These are phyloP conservation scores for Exserohilum turcica DNA, from an alignment of 2,329 filamentous ascomycete genomes.

Conservation along the genomic window DNA sequence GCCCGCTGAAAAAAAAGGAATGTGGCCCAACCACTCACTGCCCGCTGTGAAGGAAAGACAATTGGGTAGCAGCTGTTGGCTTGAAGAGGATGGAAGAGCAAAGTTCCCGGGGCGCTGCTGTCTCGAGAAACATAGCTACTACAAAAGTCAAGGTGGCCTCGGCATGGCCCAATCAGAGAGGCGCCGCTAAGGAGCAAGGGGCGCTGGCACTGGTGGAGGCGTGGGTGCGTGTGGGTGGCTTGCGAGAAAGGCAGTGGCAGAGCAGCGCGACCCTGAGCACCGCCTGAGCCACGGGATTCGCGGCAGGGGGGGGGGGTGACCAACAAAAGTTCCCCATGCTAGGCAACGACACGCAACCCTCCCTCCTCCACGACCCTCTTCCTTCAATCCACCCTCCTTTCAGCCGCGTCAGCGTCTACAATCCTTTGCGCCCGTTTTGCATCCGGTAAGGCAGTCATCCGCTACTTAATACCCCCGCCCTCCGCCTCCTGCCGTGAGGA, in stretches of 20 bases:
- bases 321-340: conserved; percentile 9
- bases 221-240: no score
- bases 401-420: conserved; percentile 34
- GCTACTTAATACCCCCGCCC: conserved; percentile 10
- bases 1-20: conserved; percentile 24
- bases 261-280: conserved; percentile 11
- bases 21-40: conserved; percentile 32
- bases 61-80: conserved; percentile 11
- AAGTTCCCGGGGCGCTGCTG: background rate
- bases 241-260: no score
- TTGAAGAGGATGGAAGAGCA: conserved; percentile 10
- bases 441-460: conserved; percentile 38
- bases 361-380: conserved; percentile 14
- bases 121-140: background rate
- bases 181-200: conserved; percentile 13
- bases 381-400: conserved; percentile 11
- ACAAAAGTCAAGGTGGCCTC: conserved; percentile 14
- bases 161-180: conserved; percentile 2
- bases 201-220: conserved; percentile 19
- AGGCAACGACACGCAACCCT: conserved; percentile 10
- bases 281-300: conserved; percentile 16
- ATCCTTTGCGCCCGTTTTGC: conserved; percentile 16
- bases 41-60: conserved; percentile 10
- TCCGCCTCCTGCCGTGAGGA: conserved; percentile 24
- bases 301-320: conserved; percentile 21